Conservation (phyloP, 2,329 filamentous ascomycete genomes). For the Hymenoscyphus repandus region DNA sequence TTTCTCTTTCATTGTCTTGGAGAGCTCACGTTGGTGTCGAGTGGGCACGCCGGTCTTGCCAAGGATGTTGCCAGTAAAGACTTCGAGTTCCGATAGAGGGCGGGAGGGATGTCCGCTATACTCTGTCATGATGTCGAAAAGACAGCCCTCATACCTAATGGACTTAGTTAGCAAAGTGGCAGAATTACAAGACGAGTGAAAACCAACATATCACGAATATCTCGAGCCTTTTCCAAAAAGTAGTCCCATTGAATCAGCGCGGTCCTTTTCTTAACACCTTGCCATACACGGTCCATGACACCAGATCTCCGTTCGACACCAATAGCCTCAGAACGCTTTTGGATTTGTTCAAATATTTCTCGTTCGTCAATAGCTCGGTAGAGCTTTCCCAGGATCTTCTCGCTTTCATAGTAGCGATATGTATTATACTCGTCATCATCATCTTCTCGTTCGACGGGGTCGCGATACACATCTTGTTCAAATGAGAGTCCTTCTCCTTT, state of each 20-base stretch:
- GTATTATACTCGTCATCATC: constrained; percentile 44
- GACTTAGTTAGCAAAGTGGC: neutral
- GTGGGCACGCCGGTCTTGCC: constrained; percentile 40
- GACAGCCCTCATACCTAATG: constrained; percentile 46
- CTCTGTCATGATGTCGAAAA: constrained; percentile 42
- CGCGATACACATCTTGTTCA: neutral
- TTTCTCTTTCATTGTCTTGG: constrained; percentile 38
- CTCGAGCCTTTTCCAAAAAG: constrained; percentile 32
- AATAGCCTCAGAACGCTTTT: constrained; percentile 13
- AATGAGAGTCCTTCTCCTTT: constrained; percentile 29
- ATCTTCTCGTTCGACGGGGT: constrained; percentile 35
- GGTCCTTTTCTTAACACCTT: constrained; percentile 35
- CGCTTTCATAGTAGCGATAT: constrained; percentile 58
- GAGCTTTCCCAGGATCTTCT: constrained; percentile 63
- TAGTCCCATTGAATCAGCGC: constrained; percentile 35
- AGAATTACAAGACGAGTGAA: neutral
- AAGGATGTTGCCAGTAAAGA: constrained; percentile 53
- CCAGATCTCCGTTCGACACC: constrained; percentile 7
- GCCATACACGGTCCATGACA: constrained; percentile 32
- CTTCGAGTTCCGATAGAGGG: constrained; percentile 46
- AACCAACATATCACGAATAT: constrained; percentile 42
- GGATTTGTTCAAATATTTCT: constrained; percentile 45
- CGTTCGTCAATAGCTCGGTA: constrained; percentile 71
- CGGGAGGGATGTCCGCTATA: constrained; percentile 37
- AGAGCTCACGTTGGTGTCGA: constrained; percentile 36